Evolutionary conservation across 2,329 filamentous ascomycete species (phyloP).

Genomic region (Claviceps arundinis): DNA sequence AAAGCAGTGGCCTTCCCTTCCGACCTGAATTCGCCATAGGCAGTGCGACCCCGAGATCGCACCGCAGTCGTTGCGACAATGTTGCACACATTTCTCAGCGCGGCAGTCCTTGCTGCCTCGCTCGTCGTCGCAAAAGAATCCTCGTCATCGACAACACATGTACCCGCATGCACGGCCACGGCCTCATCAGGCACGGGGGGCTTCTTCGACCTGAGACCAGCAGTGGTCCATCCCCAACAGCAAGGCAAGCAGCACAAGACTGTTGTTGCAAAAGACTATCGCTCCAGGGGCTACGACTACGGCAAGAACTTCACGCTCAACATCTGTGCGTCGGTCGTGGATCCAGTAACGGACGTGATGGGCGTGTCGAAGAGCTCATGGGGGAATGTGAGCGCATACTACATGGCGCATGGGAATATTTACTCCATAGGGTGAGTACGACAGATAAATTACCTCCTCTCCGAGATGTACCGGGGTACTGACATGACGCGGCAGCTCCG

Average conservation of each 20-base stretch:
- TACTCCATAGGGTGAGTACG: slow-evolving; percentile 60
- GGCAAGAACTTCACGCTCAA: slow-evolving; percentile 74
- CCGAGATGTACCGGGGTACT: background rate
- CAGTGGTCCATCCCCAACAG: slow-evolving; percentile 32
- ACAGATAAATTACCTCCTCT: slow-evolving; percentile 3
- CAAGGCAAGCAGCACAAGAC: slow-evolving; percentile 32
- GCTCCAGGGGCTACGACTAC: slow-evolving; percentile 62
- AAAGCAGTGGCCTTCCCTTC: background rate
- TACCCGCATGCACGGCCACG: slow-evolving; percentile 41
- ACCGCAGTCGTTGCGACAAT: slow-evolving; percentile 9
- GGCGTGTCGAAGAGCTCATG: slow-evolving; percentile 49
- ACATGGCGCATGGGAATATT: slow-evolving; percentile 48
- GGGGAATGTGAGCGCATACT: slow-evolving; percentile 70
- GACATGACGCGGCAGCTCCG: slow-evolving; percentile 14
- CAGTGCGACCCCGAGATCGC: background rate
- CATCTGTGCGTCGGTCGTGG: slow-evolving; percentile 65
- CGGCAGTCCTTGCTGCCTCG: slow-evolving; percentile 24
- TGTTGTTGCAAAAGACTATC: slow-evolving; percentile 37
- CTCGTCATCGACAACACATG: slow-evolving; percentile 28
- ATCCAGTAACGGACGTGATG: slow-evolving; percentile 46
- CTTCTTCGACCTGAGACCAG: slow-evolving; percentile 46
- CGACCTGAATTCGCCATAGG: background rate
- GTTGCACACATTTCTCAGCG: slow-evolving; percentile 14
- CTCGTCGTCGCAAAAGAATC: slow-evolving; percentile 20
- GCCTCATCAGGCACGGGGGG: slow-evolving; percentile 41